Conservation (phyloP, 2,329 filamentous ascomycete species). For the Nemania serpens region DNA sequence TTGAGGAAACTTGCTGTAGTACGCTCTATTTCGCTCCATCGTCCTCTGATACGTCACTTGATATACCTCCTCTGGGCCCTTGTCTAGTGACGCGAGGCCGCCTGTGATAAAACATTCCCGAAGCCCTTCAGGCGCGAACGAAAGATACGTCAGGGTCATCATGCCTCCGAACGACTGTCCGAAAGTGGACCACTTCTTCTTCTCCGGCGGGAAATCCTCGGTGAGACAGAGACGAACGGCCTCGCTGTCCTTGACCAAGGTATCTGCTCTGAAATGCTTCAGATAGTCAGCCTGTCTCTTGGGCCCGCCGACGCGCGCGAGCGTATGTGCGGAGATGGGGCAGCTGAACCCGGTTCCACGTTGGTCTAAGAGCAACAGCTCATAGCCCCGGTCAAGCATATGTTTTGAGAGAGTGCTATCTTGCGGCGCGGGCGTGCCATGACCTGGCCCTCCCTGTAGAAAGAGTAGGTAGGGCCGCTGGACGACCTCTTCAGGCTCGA, state of each 20-base stretch:
- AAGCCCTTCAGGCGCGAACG: slow-evolving; percentile 75
- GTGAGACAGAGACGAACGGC: slow-evolving; percentile 80
- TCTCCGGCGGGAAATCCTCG: slow-evolving; percentile 67
- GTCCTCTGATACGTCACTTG: slow-evolving; percentile 71
- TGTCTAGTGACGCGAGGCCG: slow-evolving; percentile 78
- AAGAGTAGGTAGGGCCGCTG: slow-evolving; percentile 69
- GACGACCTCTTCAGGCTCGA: slow-evolving; percentile 46
- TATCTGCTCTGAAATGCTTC: slow-evolving; percentile 85
- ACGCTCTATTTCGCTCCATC: slow-evolving; percentile 72
- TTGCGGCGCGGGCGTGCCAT: slow-evolving; percentile 76
- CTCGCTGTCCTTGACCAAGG: slow-evolving; percentile 86
- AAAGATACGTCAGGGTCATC: slow-evolving; percentile 81
- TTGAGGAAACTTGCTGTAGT: slow-evolving; percentile 84
- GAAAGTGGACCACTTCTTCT: slow-evolving; percentile 81
- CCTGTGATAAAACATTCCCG: slow-evolving; percentile 85
- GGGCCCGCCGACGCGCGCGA: slow-evolving; percentile 66
- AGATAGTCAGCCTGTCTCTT: slow-evolving; percentile 78
- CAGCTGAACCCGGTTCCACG: slow-evolving; percentile 86
- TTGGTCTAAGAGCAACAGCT: slow-evolving; percentile 86
- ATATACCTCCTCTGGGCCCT: slow-evolving; percentile 76
- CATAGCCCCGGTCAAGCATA: slow-evolving; percentile 79
- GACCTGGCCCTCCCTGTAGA: slow-evolving; percentile 85
- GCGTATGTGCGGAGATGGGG: slow-evolving; percentile 74
- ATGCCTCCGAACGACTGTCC: slow-evolving; percentile 95
- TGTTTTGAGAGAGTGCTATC: slow-evolving; percentile 71